Evolutionary conservation across 352 stramenopile species (phyloP).

Genomic region (Globisporangium recalcitrans): DNA sequence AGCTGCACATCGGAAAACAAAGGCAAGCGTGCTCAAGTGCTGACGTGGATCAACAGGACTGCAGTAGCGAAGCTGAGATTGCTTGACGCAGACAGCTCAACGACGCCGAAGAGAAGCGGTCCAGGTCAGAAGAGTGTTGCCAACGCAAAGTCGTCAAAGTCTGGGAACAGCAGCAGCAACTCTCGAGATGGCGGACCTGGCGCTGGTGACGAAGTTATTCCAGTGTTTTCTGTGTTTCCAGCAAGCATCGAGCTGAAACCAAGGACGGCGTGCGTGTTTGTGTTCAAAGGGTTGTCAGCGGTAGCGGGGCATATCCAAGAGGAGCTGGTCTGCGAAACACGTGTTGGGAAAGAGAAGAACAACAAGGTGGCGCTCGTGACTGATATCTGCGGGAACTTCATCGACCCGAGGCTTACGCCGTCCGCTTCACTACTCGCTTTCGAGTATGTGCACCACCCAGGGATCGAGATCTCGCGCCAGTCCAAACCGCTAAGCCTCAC

Average conservation of each 20-base stretch:
- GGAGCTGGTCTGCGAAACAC: constrained; percentile 87
- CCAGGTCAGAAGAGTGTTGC: constrained; percentile 21
- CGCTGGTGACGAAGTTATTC: constrained; percentile 28
- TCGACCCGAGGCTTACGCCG: constrained; percentile 83
- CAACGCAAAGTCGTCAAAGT: constrained; percentile 18
- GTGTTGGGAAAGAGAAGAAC: constrained; percentile 91
- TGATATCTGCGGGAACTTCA: constrained; percentile 85
- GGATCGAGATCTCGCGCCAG: constrained; percentile 53
- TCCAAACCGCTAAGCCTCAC: constrained; percentile 75
- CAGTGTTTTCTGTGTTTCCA: constrained; percentile 89
- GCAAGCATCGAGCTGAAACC: constrained; percentile 91
- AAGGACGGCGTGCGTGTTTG: constrained; percentile 90
- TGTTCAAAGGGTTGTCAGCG: constrained; percentile 84
- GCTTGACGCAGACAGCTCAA: constrained; percentile 9
- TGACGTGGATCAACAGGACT: constrained; percentile 91
- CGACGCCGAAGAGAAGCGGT: constrained; percentile 9
- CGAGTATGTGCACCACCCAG: constrained; percentile 83
- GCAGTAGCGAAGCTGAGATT: constrained; percentile 31
- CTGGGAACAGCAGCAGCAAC: not conserved
- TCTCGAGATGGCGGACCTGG: constrained; percentile 5
- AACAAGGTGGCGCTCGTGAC: constrained; percentile 86
- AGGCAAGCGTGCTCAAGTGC: constrained; percentile 85
- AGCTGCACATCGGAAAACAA: constrained; percentile 95
- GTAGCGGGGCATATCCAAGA: constrained; percentile 65
- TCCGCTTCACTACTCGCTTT: constrained; percentile 77